These are phyloP conservation scores for Phytopythium aichiense DNA, from an alignment of 352 stramenopile genomes.

Conservation along the genomic window DNA sequence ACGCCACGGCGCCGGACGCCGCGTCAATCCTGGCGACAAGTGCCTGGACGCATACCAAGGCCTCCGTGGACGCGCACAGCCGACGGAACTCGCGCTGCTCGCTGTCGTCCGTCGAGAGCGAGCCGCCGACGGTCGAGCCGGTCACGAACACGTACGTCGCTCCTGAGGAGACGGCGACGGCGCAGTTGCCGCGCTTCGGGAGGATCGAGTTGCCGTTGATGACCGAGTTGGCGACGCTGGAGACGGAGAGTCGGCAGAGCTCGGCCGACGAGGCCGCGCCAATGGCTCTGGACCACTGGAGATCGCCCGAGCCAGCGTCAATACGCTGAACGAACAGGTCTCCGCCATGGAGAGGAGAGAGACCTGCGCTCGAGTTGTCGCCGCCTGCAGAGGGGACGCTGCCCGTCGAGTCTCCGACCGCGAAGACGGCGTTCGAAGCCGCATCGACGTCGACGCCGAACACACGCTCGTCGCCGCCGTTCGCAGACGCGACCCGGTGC, in stretches of 20 bases:
- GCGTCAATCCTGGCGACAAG: conserved; percentile 12
- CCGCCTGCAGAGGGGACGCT: conserved; percentile 1
- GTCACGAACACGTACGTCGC: conserved; percentile 14
- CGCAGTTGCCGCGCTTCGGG: conserved; percentile 6
- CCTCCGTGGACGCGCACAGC: conserved; percentile 8
- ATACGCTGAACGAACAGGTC: conserved; percentile 24
- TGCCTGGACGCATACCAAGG: conserved; percentile 10
- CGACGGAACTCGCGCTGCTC: conserved; percentile 13
- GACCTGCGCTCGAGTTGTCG: neutral
- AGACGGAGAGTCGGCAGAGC: neutral
- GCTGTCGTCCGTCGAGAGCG: conserved; percentile 14
- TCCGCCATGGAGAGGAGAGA: neutral
- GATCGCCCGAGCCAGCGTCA: conserved; percentile 8
- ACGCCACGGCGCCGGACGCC: conserved; percentile 13
- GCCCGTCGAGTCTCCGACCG: conserved; percentile 24
- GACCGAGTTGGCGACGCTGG: neutral
- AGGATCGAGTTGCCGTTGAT: neutral
- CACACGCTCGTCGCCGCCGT: conserved; percentile 12
- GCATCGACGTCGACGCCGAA: conserved; percentile 17
- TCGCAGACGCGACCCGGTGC: conserved; percentile 1
- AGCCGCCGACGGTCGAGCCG: conserved; percentile 14
- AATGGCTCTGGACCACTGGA: conserved; percentile 15
- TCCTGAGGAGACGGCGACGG: neutral
- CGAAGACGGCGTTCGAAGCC: conserved; percentile 3
- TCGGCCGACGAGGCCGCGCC: neutral